Conservation (phyloP, 257 asterid genomes). For the Penstemon davidsonii region DNA sequence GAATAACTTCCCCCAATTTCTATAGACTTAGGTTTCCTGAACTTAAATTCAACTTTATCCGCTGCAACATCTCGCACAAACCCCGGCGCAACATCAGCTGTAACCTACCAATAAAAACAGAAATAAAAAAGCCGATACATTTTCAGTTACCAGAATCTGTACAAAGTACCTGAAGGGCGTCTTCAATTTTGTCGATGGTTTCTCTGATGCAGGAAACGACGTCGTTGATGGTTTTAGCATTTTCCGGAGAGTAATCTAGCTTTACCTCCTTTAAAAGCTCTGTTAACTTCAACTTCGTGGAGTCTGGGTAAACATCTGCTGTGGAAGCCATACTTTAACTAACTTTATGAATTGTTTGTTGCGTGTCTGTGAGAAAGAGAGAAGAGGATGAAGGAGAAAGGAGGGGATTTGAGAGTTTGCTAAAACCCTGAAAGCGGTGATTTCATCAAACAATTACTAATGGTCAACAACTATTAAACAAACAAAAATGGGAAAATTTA, state of each 20-base stretch:
- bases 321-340: constrained; percentile 39
- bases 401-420: constrained; percentile 5
- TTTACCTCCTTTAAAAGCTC: constrained; percentile 77
- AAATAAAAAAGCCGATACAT: background rate
- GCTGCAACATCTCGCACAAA: constrained; percentile 83
- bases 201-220: constrained; percentile 58
- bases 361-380: background rate
- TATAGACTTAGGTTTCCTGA: constrained; percentile 59
- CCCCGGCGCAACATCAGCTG: constrained; percentile 66
- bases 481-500: too few species aligned
- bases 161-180: constrained; percentile 53
- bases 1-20: constrained; percentile 90
- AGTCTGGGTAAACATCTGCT: constrained; percentile 32
- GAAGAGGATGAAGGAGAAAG: constrained; percentile 6
- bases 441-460: too few species aligned
- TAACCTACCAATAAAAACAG: constrained; percentile 51
- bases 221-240: constrained; percentile 47
- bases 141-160: background rate
- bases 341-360: background rate
- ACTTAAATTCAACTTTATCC: constrained; percentile 85
- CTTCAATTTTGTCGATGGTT: constrained; percentile 55
- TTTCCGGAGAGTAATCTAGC: constrained; percentile 63
- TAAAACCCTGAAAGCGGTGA: constrained; percentile 22
- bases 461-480: too few species aligned
- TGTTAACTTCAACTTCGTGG: constrained; percentile 54